These are phyloP conservation scores for Didymella glomerata DNA, from an alignment of 2,329 filamentous ascomycete genomes.

Conservation along the genomic window DNA sequence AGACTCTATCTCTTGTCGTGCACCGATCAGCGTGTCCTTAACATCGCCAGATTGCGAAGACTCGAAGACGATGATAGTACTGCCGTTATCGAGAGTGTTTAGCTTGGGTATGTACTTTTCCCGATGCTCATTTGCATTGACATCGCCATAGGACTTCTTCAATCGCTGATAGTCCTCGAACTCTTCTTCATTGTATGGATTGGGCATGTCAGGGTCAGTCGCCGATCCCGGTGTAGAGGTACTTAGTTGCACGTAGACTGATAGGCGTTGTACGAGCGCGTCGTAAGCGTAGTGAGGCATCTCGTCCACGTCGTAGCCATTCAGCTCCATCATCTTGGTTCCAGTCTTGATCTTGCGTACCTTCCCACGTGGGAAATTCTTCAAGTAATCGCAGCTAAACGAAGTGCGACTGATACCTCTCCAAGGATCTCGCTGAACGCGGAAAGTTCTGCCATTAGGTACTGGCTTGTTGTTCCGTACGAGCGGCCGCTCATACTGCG, in stretches of 20 bases:
- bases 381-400: conserved; percentile 63
- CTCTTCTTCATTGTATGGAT: conserved; percentile 55
- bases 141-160: conserved; percentile 41
- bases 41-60: conserved; percentile 58
- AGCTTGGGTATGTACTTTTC: conserved; percentile 53
- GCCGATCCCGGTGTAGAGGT: conserved; percentile 52
- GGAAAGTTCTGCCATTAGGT: conserved; percentile 61
- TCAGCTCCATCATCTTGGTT: conserved; percentile 60
- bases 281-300: conserved; percentile 58
- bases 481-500: conserved; percentile 58
- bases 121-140: conserved; percentile 41
- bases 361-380: conserved; percentile 51
- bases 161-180: conserved; percentile 45
- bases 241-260: conserved; percentile 61
- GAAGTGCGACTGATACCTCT: conserved; percentile 59
- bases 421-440: conserved; percentile 61
- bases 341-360: conserved; percentile 26
- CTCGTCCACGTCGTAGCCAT: conserved; percentile 57
- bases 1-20: conserved; percentile 60
- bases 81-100: conserved; percentile 58
- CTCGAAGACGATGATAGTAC: conserved; percentile 63
- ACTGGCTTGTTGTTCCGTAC: conserved; percentile 61
- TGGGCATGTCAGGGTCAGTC: conserved; percentile 54
- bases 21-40: conserved; percentile 60
- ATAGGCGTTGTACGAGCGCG: conserved; percentile 60